A percentile compares a stretch with the other conserved stretches of the same genome.
Conservation (phyloP, 805 yeast species). For the Starmerella sp. region DNA sequence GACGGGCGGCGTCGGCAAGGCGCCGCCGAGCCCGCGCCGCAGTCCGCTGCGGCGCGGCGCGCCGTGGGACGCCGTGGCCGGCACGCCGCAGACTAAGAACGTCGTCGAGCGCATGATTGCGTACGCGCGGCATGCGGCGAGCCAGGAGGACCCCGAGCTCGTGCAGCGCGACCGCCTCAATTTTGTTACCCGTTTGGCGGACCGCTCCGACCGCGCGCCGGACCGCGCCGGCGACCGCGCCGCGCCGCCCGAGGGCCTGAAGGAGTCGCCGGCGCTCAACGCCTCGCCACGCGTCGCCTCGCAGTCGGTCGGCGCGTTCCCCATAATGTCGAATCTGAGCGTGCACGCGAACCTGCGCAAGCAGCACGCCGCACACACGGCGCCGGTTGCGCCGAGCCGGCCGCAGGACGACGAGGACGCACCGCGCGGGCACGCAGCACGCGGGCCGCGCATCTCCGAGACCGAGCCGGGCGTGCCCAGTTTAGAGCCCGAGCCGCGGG, state of each 20-base stretch:
- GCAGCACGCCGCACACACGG: background rate
- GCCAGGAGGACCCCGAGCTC: background rate
- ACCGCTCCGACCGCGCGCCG: background rate
- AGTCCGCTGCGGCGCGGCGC: constrained; percentile 1
- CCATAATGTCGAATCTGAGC: constrained; percentile 1
- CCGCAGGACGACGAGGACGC: background rate
- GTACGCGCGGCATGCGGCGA: constrained; percentile 1
- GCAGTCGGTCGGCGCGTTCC: background rate
- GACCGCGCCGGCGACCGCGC: background rate
- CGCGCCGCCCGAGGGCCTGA: background rate
- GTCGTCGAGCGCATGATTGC: constrained; percentile 14
- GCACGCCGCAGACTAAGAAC: background rate
- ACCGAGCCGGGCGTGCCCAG: too few species aligned
- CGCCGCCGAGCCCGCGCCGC: constrained; percentile 4
- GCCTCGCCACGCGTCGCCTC: background rate
- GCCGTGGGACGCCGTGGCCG: background rate
- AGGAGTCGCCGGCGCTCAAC: background rate
- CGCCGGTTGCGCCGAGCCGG: background rate
- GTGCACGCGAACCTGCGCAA: background rate
- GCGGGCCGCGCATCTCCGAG: too few species aligned
- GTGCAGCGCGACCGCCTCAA: background rate
- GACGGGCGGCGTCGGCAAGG: background rate
- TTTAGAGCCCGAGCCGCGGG: too few species aligned
- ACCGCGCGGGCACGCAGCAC: too few species aligned
- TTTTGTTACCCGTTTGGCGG: background rate